A percentile compares a stretch with the other conserved stretches of the same genome.
Conservation (phyloP, 2,329 filamentous ascomycete species). For the Exophiala sp. region DNA sequence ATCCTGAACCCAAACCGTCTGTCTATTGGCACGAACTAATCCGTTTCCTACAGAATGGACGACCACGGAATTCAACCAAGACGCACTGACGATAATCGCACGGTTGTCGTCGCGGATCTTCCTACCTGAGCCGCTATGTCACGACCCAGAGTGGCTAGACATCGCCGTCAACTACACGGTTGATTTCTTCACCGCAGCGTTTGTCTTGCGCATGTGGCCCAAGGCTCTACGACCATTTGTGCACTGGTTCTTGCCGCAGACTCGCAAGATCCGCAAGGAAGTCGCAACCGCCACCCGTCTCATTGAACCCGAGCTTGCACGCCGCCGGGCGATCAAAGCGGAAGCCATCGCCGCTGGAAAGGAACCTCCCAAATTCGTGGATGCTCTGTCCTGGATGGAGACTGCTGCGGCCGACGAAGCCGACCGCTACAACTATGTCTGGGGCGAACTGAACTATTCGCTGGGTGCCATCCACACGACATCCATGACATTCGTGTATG, state of each 20-base stretch:
- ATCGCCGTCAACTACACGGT: neutral
- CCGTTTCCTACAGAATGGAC: no score
- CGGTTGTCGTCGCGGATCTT: neutral
- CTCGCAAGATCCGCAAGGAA: neutral
- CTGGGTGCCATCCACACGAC: constrained; percentile 7
- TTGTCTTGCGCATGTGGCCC: neutral
- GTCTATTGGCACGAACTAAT: no score
- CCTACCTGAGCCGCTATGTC: neutral
- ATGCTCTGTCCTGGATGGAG: neutral
- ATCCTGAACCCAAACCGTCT: no score
- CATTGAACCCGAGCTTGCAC: neutral
- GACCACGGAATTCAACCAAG: no score
- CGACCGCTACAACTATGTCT: no score
- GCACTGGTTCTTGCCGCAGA: neutral
- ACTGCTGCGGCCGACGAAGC: neutral
- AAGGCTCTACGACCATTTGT: neutral
- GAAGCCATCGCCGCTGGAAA: neutral
- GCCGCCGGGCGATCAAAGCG: neutral
- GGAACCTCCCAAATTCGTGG: neutral
- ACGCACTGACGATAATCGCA: neutral
- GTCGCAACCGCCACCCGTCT: neutral
- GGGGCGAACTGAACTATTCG: no score
- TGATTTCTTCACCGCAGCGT: neutral
- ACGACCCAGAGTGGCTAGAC: neutral
- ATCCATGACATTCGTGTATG: neutral